Conservation (phyloP, 768 basidiomycete genomes). For the Xerocomellus chrysenteron region DNA sequence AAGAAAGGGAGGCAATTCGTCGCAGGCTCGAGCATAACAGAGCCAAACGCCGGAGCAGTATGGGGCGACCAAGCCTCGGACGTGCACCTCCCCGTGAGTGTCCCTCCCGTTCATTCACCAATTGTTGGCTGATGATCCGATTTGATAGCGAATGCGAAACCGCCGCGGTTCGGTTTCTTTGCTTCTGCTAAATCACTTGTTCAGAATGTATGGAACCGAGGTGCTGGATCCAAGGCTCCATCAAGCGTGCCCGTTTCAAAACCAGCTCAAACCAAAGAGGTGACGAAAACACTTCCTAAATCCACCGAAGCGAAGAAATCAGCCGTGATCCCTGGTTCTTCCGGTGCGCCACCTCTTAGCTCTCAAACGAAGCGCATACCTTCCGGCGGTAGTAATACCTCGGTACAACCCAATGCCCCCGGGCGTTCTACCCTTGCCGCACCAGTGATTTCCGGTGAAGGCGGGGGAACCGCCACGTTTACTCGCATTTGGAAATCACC, state of each 20-base stretch:
- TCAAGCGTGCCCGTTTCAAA: constrained; percentile 32
- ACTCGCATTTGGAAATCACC: constrained; percentile 22
- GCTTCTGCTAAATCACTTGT: constrained; percentile 69
- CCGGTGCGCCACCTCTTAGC: constrained; percentile 17
- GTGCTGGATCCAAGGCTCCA: constrained; percentile 32
- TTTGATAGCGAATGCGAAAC: constrained; percentile 38
- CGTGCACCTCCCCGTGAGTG: constrained; percentile 43
- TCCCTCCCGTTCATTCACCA: not conserved
- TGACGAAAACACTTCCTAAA: constrained; percentile 13
- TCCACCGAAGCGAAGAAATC: constrained; percentile 21
- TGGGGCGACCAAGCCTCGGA: constrained; percentile 45
- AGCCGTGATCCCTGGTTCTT: constrained; percentile 19
- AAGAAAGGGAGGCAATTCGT: constrained; percentile 57
- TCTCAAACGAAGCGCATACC: constrained; percentile 19
- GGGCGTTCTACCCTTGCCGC: constrained; percentile 16
- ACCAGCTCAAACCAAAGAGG: constrained; percentile 14
- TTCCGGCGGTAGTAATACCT: constrained; percentile 16
- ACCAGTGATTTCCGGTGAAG: constrained; percentile 7
- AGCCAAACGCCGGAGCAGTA: constrained; percentile 69
- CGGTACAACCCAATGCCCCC: not conserved
- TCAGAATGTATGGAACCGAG: constrained; percentile 70
- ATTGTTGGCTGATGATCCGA: constrained; percentile 8
- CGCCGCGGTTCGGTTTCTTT: constrained; percentile 68
- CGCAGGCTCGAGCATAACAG: constrained; percentile 65
- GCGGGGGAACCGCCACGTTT: constrained; percentile 7